Evolutionary conservation across 345 rosid genomes (phyloP).

Genomic region (Heritiera fomes): DNA sequence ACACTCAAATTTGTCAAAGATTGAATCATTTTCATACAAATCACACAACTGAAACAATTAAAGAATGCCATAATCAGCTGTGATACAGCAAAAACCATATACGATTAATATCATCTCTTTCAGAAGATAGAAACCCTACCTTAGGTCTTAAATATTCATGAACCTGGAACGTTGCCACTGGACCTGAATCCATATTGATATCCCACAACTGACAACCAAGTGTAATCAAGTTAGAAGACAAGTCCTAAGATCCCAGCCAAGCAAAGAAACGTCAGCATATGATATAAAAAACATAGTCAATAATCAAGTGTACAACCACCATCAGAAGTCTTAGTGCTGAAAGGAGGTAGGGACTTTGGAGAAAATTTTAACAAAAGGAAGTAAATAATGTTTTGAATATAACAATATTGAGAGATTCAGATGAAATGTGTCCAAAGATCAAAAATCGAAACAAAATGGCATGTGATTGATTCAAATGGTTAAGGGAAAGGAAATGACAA

Average conservation of each 20-base stretch:
- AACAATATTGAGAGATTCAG: not conserved
- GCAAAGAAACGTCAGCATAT: not conserved
- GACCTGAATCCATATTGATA: conserved; percentile 97
- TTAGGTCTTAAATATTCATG: conserved; percentile 91
- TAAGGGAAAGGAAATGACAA: not conserved
- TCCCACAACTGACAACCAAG: conserved; percentile 72
- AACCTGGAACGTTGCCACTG: conserved; percentile 90
- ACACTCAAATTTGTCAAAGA: conserved; percentile 98
- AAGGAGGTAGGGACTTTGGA: not conserved
- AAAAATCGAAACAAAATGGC: not conserved
- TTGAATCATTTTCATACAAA: conserved; percentile 95
- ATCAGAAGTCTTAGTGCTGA: not conserved
- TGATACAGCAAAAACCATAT: not conserved
- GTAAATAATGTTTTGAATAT: not conserved
- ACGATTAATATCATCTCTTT: not conserved
- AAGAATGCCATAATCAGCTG: conserved; percentile 24
- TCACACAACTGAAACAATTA: conserved; percentile 79
- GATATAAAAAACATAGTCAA: not conserved
- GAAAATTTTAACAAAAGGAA: not conserved
- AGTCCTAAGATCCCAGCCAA: not conserved
- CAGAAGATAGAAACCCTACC: conserved; percentile 43
- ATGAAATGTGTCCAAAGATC: not conserved
- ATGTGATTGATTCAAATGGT: not conserved
- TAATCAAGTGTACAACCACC: not conserved
- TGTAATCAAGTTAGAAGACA: conserved; percentile 22